Evolutionary conservation across 2,329 filamentous ascomycete species (phyloP).

Genomic region (Fusarium sp.): DNA sequence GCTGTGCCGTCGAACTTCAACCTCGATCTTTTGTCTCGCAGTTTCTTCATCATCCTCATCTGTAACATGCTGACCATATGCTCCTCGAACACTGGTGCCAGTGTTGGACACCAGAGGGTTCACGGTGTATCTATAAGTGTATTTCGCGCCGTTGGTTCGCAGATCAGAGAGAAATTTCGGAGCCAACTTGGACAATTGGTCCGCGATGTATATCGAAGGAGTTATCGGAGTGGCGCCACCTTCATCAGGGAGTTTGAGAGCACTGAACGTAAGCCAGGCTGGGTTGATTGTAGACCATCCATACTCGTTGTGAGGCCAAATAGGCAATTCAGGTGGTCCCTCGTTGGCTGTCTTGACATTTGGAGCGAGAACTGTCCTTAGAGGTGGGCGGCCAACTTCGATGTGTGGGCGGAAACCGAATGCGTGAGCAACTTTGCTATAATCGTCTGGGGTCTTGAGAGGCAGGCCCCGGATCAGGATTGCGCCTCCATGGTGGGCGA

Average conservation of each 20-base stretch:
- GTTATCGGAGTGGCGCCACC: constrained; percentile 56
- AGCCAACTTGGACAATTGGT: constrained; percentile 50
- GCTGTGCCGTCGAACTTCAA: constrained; percentile 54
- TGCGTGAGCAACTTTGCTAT: constrained; percentile 53
- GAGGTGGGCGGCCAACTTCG: constrained; percentile 54
- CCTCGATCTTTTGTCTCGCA: constrained; percentile 48
- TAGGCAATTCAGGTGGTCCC: constrained; percentile 56
- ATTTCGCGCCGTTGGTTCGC: constrained; percentile 51
- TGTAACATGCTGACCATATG: constrained; percentile 51
- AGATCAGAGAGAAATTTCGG: constrained; percentile 22
- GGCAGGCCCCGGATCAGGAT: constrained; percentile 53
- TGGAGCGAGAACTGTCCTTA: constrained; percentile 47
- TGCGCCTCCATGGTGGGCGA: constrained; percentile 53
- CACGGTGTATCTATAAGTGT: constrained; percentile 50
- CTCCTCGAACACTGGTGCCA: constrained; percentile 51
- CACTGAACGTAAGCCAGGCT: constrained; percentile 49
- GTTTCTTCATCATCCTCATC: constrained; percentile 45
- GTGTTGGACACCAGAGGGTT: constrained; percentile 51
- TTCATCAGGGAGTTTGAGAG: constrained; percentile 41
- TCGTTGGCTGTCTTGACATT: constrained; percentile 58
- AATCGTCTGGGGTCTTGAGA: constrained; percentile 52
- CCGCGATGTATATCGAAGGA: constrained; percentile 50
- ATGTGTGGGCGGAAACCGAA: constrained; percentile 54
- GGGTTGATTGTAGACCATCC: constrained; percentile 57
- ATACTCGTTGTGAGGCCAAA: constrained; percentile 58